Percentiles rank a stretch among this genome's conserved stretches.
phyloP scores from a whole-genome alignment of 2,329 filamentous ascomycete species.

The Plenodomus tracheiphilus region DNA sequence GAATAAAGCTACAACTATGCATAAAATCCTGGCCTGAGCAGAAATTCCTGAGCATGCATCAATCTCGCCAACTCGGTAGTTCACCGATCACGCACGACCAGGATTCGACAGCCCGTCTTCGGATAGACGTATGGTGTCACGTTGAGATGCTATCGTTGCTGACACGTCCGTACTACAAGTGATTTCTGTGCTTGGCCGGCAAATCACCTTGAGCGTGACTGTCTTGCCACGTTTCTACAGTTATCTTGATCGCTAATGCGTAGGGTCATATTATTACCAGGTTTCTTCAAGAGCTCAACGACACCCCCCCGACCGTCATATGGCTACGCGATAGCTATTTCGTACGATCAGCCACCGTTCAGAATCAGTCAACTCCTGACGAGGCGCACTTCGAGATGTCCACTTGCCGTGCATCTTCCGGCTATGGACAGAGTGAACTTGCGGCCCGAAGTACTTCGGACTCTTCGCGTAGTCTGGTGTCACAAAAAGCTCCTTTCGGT shows the following conservation, averaged over 20 bases:
- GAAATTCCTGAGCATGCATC: neutral
- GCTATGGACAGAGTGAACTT: neutral
- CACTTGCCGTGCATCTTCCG: neutral
- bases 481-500: neutral
- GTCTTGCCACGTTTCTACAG: neutral
- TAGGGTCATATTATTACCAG: no score
- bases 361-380: neutral
- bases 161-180: no score
- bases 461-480: neutral
- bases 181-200: neutral
- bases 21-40: no score
- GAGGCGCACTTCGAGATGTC: neutral
- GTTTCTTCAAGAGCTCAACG: neutral
- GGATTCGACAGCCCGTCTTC: neutral
- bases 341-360: neutral
- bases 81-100: neutral
- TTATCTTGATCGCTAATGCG: no score
- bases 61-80: neutral
- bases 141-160: neutral
- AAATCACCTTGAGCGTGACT: neutral
- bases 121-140: neutral
- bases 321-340: neutral
- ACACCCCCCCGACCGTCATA: neutral
- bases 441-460: neutral
- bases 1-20: neutral